Evolutionary conservation across 225 moss, liverwort and hornwort genomes (phyloP), one percentile per base, ranked within the genome.

Genomic region (Takakia lepidozioides): DNA sequence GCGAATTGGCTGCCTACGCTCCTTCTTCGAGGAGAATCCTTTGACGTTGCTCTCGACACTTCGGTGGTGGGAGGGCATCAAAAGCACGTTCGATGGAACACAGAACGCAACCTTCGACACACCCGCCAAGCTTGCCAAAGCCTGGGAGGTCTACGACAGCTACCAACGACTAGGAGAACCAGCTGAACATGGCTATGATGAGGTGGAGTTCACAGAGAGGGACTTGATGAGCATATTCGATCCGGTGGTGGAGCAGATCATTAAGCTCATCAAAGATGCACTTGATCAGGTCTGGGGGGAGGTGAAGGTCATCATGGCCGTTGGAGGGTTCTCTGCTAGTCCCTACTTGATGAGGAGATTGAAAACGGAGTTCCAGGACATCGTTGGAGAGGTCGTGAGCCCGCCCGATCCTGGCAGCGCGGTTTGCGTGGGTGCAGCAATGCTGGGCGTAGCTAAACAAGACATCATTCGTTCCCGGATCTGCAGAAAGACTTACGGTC

Each of bases 201-300:
- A 75, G 1, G 54, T 84, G 51, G 63, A 66, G 34, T 29, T 83
- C 3, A 56, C 75, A 3, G 19, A 53, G 0, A n/a, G 27, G 23
- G 73, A 81, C 28, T 43, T 85, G 34, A 59, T 43, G 10, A 2
- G 19, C 16, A 85, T 85, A 30, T 85, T 85, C 62, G n/a, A n/a
- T n/a, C n/a, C 20, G 40, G 8, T 16, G 16, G 3, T 16, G 8
- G 17, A 41, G 40, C 16, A 16, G 40, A 16, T 19, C 4, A 16
- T 19, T 41, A 41, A 3, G 3, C n/a, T n/a, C n/a, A n/a, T n/a
- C n/a, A n/a, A n/a, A n/a, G n/a, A 5, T 5, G 6, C 5, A 10
- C 5, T 32, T 5, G 30, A 5, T 4, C 30, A 32, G 30, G 10
- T 10, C 6, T 18, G 11, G 6, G 48, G 26, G 10, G 30, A 32